A percentile compares a stretch with the other conserved stretches of the same genome.
These are phyloP conservation scores for Apophysomyces variabilis DNA, from an alignment of 371 early-diverging fungal genomes.

Conservation along the genomic window DNA sequence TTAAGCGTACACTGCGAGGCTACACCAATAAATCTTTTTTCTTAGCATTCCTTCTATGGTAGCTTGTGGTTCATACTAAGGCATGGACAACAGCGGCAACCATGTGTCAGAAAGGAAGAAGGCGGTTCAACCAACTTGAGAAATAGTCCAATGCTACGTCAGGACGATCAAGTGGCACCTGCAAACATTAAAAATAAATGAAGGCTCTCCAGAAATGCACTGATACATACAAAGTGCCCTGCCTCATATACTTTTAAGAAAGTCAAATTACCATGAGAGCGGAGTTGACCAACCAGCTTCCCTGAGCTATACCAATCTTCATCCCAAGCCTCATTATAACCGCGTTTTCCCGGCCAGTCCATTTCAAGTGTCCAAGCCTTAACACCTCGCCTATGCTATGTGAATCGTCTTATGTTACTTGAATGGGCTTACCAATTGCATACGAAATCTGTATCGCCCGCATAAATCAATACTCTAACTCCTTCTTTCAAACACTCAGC, in stretches of 20 bases:
- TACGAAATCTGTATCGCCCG: conserved; percentile 64
- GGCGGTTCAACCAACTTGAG: neutral
- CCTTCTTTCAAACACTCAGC: conserved; percentile 74
- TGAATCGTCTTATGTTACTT: conserved; percentile 36
- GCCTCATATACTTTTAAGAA: conserved; percentile 78
- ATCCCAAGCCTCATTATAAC: conserved; percentile 60
- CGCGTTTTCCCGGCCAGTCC: conserved; percentile 72
- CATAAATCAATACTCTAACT: conserved; percentile 76
- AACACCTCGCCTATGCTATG: conserved; percentile 71
- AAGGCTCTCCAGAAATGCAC: conserved; percentile 13
- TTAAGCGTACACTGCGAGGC: no score
- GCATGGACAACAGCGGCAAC: no score
- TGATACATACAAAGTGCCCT: conserved; percentile 70
- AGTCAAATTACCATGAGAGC: conserved; percentile 64
- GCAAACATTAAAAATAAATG: neutral
- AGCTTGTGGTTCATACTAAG: neutral
- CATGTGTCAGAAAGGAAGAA: no score
- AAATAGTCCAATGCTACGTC: neutral
- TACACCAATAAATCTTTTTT: no score
- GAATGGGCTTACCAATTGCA: neutral
- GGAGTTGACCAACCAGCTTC: conserved; percentile 69
- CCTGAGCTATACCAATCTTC: conserved; percentile 33
- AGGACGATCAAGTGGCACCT: neutral
- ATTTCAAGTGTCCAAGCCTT: conserved; percentile 77
- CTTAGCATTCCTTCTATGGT: neutral